Base-by-base conservation (phyloP, 2,329 filamentous ascomycete genomes). In the Xylariomycetidae sp. region DNA sequence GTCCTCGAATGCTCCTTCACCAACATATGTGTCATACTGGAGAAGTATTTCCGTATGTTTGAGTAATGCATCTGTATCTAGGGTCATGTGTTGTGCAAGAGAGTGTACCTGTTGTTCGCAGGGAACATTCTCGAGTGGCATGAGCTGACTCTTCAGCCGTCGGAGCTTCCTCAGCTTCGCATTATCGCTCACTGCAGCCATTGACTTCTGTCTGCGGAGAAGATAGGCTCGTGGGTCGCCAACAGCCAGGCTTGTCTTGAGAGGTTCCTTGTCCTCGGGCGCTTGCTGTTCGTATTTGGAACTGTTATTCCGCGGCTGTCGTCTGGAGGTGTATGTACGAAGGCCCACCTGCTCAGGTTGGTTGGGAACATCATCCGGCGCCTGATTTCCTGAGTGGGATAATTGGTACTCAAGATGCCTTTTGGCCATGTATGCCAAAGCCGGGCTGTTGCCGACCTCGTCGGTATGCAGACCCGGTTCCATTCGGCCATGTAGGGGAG, bases 181-280 rank as follows among this genome's bases (percentile, higher is more conserved):
- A 8, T 18, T 25, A 8, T n/a, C 34, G 19, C 37, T 41, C 14
- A 40, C 43, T 20, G 42, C 40, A 23, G 43, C 44, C 22, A 49
- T 41, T 1, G 53, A 57, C 30, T 54, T 58, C 33, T 58, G 54
- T 27, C 51, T 44, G 8, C 54, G 51, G 14, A 57, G 32, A 15
- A 58, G 48, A 31, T 58, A 58, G 15, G 54, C 51, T 31, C 54
- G 47, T 16, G 54, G 54, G 25, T 58, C 54, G 18, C 39, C 46
- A 18, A 29, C 33, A 10, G 46, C 40, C 8, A 58, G 29, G 4
- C 44, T 46, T 2, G 54, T 58, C 26, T 35, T 39, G 32, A 52
- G 47, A 19, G 51, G 52, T 17, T 49, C 46, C n/a, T 43, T 43
- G 18, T 45, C 31, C 2, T 38, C 38, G 16, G n/a, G 35, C 35